Conservation (phyloP, 106 monocot genomes). For the Apostasia ramifera region DNA sequence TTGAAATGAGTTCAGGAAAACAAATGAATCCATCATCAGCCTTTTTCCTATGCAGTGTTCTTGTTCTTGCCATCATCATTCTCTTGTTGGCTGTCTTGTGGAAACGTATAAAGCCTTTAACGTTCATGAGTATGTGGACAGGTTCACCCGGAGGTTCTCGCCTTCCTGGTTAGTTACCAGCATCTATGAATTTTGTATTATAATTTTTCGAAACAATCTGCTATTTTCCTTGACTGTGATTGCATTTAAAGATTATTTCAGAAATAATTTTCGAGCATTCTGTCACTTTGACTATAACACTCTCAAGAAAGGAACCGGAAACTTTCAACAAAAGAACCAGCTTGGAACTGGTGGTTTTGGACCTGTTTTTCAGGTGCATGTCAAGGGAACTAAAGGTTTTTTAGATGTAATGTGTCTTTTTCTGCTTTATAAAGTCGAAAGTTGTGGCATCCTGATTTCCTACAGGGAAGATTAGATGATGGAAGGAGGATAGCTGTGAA, state of each 20-base stretch:
- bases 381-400: background rate
- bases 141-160: slow-evolving; percentile 2
- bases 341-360: slow-evolving; percentile 52
- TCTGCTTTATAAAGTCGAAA: background rate
- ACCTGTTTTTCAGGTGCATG: slow-evolving; percentile 32
- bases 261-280: slow-evolving; percentile 31
- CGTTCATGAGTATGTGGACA: slow-evolving; percentile 11
- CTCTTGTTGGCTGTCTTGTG: slow-evolving; percentile 20
- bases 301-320: slow-evolving; percentile 39
- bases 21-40: slow-evolving; percentile 9
- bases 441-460: background rate
- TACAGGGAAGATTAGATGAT: slow-evolving; percentile 39
- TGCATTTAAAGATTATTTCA: slow-evolving; percentile 18
- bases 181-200: background rate
- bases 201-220: background rate
- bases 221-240: background rate
- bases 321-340: slow-evolving; percentile 35
- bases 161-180: background rate
- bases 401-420: background rate
- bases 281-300: slow-evolving; percentile 29
- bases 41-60: slow-evolving; percentile 15
- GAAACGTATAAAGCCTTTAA: slow-evolving; percentile 21
- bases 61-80: slow-evolving; percentile 12
- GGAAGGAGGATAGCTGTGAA: slow-evolving; percentile 46
- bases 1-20: background rate